A percentile compares a stretch with the other conserved stretches of the same genome.
phyloP scores from a whole-genome alignment of 2,329 filamentous ascomycete species.

The Diaporthe amygdali region DNA sequence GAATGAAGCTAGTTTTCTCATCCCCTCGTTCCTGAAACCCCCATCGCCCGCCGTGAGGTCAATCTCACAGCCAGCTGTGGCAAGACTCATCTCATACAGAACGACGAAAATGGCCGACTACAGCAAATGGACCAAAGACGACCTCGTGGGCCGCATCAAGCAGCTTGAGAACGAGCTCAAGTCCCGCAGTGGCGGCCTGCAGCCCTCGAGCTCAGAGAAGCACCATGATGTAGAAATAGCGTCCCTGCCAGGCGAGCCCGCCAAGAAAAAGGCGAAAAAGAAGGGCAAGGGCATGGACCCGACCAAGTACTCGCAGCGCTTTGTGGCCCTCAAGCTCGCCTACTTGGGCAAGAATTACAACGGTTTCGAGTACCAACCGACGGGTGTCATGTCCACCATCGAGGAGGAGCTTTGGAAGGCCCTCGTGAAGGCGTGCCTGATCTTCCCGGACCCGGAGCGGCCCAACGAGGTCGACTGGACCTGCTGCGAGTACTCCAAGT shows the following conservation, averaged over 20 bases:
- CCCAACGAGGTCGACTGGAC: slow-evolving; percentile 75
- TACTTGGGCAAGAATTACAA: slow-evolving; percentile 92
- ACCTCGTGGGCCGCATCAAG: slow-evolving; percentile 71
- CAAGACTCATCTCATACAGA: background rate
- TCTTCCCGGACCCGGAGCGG: slow-evolving; percentile 66
- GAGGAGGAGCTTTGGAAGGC: slow-evolving; percentile 96
- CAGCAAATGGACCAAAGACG: slow-evolving; percentile 69
- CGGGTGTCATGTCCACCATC: slow-evolving; percentile 77
- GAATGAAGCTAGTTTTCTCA: slow-evolving; percentile 5
- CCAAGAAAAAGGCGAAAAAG: slow-evolving; percentile 37
- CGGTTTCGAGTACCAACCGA: slow-evolving; percentile 86
- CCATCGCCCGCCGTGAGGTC: background rate
- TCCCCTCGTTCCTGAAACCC: background rate
- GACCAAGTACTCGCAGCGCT: slow-evolving; percentile 79
- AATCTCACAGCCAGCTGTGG: background rate
- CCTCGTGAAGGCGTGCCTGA: slow-evolving; percentile 79
- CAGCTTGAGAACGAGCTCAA: slow-evolving; percentile 71
- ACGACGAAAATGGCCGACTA: slow-evolving; percentile 48
- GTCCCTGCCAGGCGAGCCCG: background rate
- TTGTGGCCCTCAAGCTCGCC: slow-evolving; percentile 90
- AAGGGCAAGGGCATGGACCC: slow-evolving; percentile 71
- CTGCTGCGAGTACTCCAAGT: slow-evolving; percentile 91
- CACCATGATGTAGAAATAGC: background rate
- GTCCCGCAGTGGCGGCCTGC: background rate
- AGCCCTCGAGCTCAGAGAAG: background rate